Base-by-base conservation (phyloP, 208 protist species). In the Herpetomonas tarakana region DNA sequence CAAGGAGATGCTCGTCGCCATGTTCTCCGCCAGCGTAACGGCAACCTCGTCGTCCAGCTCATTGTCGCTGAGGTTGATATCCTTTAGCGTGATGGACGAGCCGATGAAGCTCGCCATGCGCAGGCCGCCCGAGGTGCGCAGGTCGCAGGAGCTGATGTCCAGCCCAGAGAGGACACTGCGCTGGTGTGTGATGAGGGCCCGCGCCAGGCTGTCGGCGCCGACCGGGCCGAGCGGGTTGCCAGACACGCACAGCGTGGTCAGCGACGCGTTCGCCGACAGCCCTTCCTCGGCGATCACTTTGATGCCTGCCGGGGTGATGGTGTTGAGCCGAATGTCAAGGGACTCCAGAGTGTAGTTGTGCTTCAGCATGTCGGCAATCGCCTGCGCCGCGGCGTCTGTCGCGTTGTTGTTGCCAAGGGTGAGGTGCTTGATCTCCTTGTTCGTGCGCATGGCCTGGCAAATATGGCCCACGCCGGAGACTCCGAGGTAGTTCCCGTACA, bases 371-470 rank as follows among this genome's bases (percentile, higher is more conserved):
- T 75, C 76, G 18, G 81, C 89, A 41, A 95, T 70, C 0, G 62
- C 67, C 2, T 11, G 31, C 6, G 76, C 71, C 0, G 74, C 61
- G n/a, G 67, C 86, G 53, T 92, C 89, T 0, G 81, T 90, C 31
- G 81, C 86, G 65, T 93, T 72, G 59, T 95, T 95, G 73, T 90
- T 92, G 24, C 89, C 89, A 3, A 93, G 53, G 2, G 76, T 86
- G 18, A 95, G 61, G 11, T 66, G 61, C 26, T 62, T 76, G 7
- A 95, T 50, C 61, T 75, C 76, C 12, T 66, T 74, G 74, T 95
- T 95, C 16, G 31, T 50, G 52, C 57, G 57, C 29, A 95, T 55
- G 4, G 86, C 83, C 12, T 59, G 29, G 52, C 78, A 85, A 45
- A 93, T 85, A 18, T 25, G 49, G 0, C 31, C n/a, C 14, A 93